Base-by-base conservation (phyloP, 805 yeast species). In the Lipomyces mesembrius region DNA sequence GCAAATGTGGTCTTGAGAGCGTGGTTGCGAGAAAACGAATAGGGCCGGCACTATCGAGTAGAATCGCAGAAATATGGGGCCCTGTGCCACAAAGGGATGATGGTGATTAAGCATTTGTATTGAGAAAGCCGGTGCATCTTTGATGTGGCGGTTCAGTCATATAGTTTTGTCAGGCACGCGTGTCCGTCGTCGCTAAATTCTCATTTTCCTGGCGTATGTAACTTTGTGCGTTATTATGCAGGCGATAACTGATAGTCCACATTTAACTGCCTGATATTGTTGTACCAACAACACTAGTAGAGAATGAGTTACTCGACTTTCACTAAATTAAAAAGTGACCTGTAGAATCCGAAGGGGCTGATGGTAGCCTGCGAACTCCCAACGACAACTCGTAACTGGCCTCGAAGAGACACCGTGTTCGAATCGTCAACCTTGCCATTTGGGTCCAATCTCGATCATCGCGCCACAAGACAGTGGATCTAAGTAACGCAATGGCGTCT, bases 31-130 rank as follows among this genome's bases (percentile, higher is more conserved):
- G 82, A 56, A 83, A 85, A 66, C 84, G 82, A 62, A 83, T 88
- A 29, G 85, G 86, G 2, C 81, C 81, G 61, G 82, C 79, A 0
- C 72, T 85, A 20, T 87, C 88, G 78, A 80, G 80, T 57, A 83
- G 80, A 62, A 76, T 88, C 7, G 86, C 80, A 70, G 84, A 85
- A 61, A 78, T 82, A 0, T 88, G 92, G 92, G 89, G 88, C 6
- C 67, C 71, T 9, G 39, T 57, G 55, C 34, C 55, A 7, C 32
- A 11, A 8, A 25, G 55, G n/a, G 55, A 32, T 56, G 55, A 52
- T 25, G 25, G 29, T 12, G 55, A 52, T 6, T 52, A 52, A 11
- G 55, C 32, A 25, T 9, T 7, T 27, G 52, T 25, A 29, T 29
- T 25, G 32, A 25, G 3, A 43, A 17, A 4, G 9, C 20, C 9